Conservation (phyloP, 148 eudicot species). For the Cornus kousa region DNA sequence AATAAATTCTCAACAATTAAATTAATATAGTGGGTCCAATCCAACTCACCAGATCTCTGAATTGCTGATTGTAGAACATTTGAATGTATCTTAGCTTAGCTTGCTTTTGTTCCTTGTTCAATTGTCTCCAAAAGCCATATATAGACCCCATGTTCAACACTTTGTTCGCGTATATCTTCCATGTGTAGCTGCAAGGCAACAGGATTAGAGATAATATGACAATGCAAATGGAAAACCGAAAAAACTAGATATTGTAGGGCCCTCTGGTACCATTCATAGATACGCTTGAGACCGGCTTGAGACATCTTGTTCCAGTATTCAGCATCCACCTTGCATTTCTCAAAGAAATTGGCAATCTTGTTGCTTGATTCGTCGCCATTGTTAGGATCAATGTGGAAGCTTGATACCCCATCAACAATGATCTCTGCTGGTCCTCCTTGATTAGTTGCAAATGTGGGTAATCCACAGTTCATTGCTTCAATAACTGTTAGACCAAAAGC, state of each 20-base stretch:
- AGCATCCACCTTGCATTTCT: conserved; percentile 43
- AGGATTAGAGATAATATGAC: background rate
- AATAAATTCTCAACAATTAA: background rate
- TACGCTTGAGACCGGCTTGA: conserved; percentile 44
- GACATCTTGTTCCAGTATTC: conserved; percentile 51
- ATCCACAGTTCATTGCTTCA: conserved; percentile 72
- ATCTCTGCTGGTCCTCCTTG: conserved; percentile 77
- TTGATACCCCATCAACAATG: conserved; percentile 53
- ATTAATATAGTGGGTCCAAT: background rate
- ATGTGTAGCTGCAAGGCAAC: conserved; percentile 52
- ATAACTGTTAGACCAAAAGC: conserved; percentile 70
- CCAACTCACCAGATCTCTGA: conserved; percentile 64
- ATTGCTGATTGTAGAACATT: conserved; percentile 73
- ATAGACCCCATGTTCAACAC: conserved; percentile 72
- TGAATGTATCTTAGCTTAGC: conserved; percentile 81
- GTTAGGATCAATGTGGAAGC: conserved; percentile 57
- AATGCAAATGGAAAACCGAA: no score
- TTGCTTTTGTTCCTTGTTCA: conserved; percentile 66
- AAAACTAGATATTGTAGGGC: no score
- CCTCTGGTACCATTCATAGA: conserved; percentile 51
- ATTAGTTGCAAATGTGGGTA: conserved; percentile 66
- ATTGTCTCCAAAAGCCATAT: conserved; percentile 72
- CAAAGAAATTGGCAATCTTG: conserved; percentile 60
- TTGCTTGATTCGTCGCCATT: conserved; percentile 50
- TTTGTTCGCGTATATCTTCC: conserved; percentile 67